These are phyloP conservation scores for Cicer cuneatum DNA, from an alignment of 306 rosid species.

Conservation along the genomic window DNA sequence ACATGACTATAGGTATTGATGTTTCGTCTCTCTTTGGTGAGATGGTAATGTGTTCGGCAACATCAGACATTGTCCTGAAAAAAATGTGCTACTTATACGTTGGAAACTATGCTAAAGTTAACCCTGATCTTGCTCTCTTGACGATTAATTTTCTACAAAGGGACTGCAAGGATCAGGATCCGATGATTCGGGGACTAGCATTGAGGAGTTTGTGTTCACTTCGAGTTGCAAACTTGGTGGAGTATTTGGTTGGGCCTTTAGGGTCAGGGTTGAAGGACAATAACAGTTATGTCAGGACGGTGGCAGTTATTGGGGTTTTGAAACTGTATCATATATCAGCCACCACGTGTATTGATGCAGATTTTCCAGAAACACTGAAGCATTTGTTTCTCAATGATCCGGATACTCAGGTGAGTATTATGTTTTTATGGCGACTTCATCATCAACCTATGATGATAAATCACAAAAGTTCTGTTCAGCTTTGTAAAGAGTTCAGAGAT, in stretches of 20 bases:
- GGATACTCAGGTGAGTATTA: slow-evolving; percentile 79
- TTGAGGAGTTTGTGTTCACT: slow-evolving; percentile 94
- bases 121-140: slow-evolving; percentile 95
- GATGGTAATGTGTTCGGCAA: slow-evolving; percentile 99
- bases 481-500: slow-evolving; percentile 20
- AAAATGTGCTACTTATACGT: slow-evolving; percentile 98
- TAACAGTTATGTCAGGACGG: slow-evolving; percentile 87
- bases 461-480: slow-evolving; percentile 15
- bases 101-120: slow-evolving; percentile 92
- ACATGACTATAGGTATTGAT: slow-evolving; percentile 95
- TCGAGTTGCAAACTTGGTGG: slow-evolving; percentile 87
- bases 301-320: slow-evolving; percentile 90
- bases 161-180: slow-evolving; percentile 98
- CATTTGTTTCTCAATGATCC: slow-evolving; percentile 85
- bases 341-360: slow-evolving; percentile 89
- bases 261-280: slow-evolving; percentile 91
- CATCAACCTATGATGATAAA: slow-evolving; percentile 22
- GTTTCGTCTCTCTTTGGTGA: slow-evolving; percentile 93
- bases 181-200: slow-evolving; percentile 96
- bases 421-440: slow-evolving; percentile 31
- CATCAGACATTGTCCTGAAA: slow-evolving; percentile 89
- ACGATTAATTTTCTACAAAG: slow-evolving; percentile 97
- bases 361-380: slow-evolving; percentile 82
- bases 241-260: slow-evolving; percentile 96
- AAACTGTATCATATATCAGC: slow-evolving; percentile 94